Conservation (phyloP, 257 asterid genomes). For the Petrea volubilis region DNA sequence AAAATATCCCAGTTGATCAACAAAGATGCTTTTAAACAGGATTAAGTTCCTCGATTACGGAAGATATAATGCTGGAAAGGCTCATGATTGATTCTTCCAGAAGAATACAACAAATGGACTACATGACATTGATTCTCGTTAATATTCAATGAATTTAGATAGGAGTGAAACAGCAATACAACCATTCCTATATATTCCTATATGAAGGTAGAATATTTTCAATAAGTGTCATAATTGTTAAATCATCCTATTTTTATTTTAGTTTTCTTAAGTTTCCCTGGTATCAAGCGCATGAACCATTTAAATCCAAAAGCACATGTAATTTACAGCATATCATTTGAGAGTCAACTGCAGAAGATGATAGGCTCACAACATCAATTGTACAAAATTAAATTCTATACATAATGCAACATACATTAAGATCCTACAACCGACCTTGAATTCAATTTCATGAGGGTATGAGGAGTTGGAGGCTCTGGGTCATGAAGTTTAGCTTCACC, state of each 20-base stretch:
- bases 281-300: not conserved
- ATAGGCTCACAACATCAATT: not conserved
- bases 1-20: not conserved
- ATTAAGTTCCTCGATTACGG: not conserved
- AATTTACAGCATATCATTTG: not conserved
- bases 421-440: conserved; percentile 58
- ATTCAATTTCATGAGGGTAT: conserved; percentile 59
- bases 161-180: not conserved
- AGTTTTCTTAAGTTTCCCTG: not conserved
- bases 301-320: conserved; percentile 6
- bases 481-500: conserved; percentile 73
- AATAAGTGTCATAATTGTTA: not conserved
- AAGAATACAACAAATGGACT: conserved; percentile 6
- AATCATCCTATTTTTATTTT: not conserved
- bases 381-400: not conserved
- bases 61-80: not conserved
- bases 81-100: not conserved
- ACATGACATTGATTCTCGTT: conserved; percentile 25
- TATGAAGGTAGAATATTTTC: not conserved
- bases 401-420: not conserved
- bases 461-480: conserved; percentile 77
- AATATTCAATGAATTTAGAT: not conserved
- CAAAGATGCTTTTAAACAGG: not conserved
- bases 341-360: not conserved
- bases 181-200: not conserved